These are phyloP conservation scores for Colletotrichum phormii DNA, from an alignment of 2,329 filamentous ascomycete species.

Conservation along the genomic window DNA sequence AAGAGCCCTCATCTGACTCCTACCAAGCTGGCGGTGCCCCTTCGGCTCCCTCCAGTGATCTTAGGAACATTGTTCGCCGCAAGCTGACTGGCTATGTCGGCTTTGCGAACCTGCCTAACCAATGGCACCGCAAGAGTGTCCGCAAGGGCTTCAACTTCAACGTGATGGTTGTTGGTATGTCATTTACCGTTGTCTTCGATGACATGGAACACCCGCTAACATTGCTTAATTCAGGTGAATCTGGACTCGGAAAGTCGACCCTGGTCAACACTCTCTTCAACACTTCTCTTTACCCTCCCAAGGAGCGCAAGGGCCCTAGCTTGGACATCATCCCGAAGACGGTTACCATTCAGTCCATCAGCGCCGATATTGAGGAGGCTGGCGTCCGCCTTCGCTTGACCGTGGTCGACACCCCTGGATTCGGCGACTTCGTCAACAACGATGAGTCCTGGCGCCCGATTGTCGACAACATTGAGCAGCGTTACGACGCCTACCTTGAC, in stretches of 20 bases:
- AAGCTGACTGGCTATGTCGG: slow-evolving; percentile 99
- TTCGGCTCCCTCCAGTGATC: slow-evolving; percentile 69
- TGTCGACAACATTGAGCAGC: slow-evolving; percentile 99
- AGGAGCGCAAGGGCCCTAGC: slow-evolving; percentile 97
- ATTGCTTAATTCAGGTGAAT: slow-evolving; percentile 78
- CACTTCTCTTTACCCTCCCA: slow-evolving; percentile 97
- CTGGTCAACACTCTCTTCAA: slow-evolving; percentile 99
- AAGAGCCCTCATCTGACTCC: slow-evolving; percentile 51
- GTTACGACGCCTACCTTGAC: slow-evolving; percentile 97
- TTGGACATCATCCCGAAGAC: slow-evolving; percentile 99
- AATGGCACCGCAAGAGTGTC: slow-evolving; percentile 99
- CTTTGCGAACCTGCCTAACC: slow-evolving; percentile 98
- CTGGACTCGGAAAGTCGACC: slow-evolving; percentile 97
- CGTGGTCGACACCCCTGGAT: slow-evolving; percentile 97
- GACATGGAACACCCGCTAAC: slow-evolving; percentile 17
- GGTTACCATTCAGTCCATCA: slow-evolving; percentile 93
- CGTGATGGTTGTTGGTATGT: slow-evolving; percentile 99
- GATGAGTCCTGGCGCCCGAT: slow-evolving; percentile 99
- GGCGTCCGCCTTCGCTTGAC: slow-evolving; percentile 96
- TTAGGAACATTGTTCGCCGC: slow-evolving; percentile 95
- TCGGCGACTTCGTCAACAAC: slow-evolving; percentile 99
- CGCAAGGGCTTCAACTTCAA: slow-evolving; percentile 99
- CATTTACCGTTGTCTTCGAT: background rate
- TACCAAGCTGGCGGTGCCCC: slow-evolving; percentile 44
- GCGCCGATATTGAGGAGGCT: slow-evolving; percentile 97